phyloP scores from a whole-genome alignment of 306 rosid genomes.

The Chamaecrista fasciculata region DNA sequence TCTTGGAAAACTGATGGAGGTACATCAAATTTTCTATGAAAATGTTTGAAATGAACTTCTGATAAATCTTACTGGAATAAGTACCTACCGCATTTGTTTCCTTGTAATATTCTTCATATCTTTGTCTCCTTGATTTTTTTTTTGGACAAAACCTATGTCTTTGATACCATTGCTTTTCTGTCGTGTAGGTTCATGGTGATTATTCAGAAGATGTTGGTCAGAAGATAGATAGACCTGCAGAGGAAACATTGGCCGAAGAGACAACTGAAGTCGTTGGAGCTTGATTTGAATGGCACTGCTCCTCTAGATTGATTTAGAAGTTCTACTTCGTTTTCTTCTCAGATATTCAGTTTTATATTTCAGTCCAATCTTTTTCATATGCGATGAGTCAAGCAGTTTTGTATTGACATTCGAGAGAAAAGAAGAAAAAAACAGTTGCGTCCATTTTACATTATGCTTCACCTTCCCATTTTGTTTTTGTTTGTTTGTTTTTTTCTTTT shows the following conservation, averaged over 20 bases:
- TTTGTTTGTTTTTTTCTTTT: too few species aligned
- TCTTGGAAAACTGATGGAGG: constrained; percentile 2
- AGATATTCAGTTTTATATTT: neutral
- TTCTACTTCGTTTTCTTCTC: neutral
- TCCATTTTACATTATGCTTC: neutral
- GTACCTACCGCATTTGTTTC: neutral
- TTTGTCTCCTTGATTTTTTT: too few species aligned
- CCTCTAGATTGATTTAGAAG: neutral
- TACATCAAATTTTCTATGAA: neutral
- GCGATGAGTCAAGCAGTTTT: neutral
- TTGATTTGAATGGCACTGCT: neutral
- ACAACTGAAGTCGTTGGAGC: neutral
- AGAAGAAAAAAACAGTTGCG: neutral
- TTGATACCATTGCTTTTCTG: neutral
- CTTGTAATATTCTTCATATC: neutral
- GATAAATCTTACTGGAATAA: neutral
- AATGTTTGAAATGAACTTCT: neutral
- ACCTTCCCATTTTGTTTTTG: too few species aligned
- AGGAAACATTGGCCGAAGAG: neutral
- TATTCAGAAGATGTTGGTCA: neutral
- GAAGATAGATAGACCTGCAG: neutral
- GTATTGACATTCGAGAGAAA: neutral
- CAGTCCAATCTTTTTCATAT: neutral
- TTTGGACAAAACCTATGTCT: too few species aligned
- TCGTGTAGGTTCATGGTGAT: neutral